These are phyloP conservation scores for Iodosphaeria phyllophila DNA, from an alignment of 2,329 filamentous ascomycete genomes.

Conservation along the genomic window DNA sequence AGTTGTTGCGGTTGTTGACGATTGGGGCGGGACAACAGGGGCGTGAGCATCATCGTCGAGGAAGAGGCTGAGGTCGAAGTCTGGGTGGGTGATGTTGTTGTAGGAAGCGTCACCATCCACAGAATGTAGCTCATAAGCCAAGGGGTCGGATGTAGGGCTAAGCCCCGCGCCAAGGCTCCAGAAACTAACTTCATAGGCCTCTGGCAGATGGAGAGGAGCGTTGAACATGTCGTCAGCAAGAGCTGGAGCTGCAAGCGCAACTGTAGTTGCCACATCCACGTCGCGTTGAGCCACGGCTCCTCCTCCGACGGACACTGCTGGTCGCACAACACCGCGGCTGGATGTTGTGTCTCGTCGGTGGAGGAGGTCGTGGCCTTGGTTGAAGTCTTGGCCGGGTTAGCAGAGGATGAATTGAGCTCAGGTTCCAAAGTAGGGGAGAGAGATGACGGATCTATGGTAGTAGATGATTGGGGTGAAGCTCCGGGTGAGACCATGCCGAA, in stretches of 20 bases:
- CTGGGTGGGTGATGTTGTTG: conserved; percentile 24
- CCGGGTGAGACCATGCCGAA: conserved; percentile 23
- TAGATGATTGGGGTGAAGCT: conserved; percentile 18
- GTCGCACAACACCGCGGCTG: conserved; percentile 99
- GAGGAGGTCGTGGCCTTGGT: conserved; percentile 22
- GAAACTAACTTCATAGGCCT: conserved; percentile 54
- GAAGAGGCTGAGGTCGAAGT: conserved; percentile 27
- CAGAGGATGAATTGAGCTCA: conserved; percentile 12
- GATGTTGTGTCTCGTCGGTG: conserved; percentile 98
- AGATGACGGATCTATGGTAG: conserved; percentile 41
- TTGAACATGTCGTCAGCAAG: conserved; percentile 48
- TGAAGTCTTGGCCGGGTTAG: conserved; percentile 7
- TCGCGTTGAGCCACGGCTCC: conserved; percentile 29
- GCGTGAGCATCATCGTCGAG: conserved; percentile 31
- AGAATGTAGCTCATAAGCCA: conserved; percentile 49
- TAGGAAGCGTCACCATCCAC: conserved; percentile 39
- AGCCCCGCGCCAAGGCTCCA: conserved; percentile 59
- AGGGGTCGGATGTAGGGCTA: conserved; percentile 52
- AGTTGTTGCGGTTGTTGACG: conserved; percentile 26
- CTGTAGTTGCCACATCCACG: conserved; percentile 24
- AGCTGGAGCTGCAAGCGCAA: conserved; percentile 36
- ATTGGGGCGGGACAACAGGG: conserved; percentile 25
- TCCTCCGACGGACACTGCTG: conserved; percentile 97
- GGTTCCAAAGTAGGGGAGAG: conserved; percentile 37
- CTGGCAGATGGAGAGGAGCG: conserved; percentile 49